Evolutionary conservation across 1,139 yeast genomes (phyloP).

Genomic region (Suhomyces bokatorum): DNA sequence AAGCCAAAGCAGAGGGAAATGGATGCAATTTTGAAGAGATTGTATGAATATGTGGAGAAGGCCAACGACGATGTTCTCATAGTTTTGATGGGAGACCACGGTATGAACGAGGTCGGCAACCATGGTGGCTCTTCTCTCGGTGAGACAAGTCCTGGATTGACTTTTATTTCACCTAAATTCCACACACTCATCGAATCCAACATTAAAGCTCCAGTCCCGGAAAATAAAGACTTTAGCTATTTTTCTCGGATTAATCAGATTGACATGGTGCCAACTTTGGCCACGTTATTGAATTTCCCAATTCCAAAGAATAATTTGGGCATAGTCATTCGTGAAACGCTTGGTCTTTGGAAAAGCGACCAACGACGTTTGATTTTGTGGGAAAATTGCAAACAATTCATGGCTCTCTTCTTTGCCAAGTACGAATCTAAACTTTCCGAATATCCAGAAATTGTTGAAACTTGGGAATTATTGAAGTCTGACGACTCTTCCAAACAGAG

Average conservation of each 20-base stretch:
- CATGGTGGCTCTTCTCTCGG: constrained; percentile 95
- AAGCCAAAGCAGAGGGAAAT: constrained; percentile 77
- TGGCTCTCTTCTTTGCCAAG: constrained; percentile 33
- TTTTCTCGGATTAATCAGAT: constrained; percentile 66
- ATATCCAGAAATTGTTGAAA: constrained; percentile 8
- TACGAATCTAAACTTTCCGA: constrained; percentile 16
- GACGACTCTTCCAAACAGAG: neutral
- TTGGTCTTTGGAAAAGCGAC: constrained; percentile 50
- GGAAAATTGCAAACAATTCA: constrained; percentile 67
- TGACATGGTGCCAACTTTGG: constrained; percentile 84
- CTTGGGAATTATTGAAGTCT: constrained; percentile 15
- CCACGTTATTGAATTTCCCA: constrained; percentile 72
- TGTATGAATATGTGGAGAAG: constrained; percentile 43
- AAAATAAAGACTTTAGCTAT: constrained; percentile 49
- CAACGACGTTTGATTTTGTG: constrained; percentile 44
- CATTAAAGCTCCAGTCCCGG: constrained; percentile 38
- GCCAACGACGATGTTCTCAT: constrained; percentile 56
- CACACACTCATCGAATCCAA: constrained; percentile 19
- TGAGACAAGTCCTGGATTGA: constrained; percentile 84
- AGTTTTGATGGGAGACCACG: constrained; percentile 90
- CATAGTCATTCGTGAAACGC: constrained; percentile 56
- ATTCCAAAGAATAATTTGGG: constrained; percentile 89
- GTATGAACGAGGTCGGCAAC: constrained; percentile 91
- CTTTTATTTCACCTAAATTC: constrained; percentile 66
- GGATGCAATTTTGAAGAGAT: constrained; percentile 62